Evolutionary conservation across 306 rosid species (phyloP).

Genomic region (Hippophae gyantsensis): DNA sequence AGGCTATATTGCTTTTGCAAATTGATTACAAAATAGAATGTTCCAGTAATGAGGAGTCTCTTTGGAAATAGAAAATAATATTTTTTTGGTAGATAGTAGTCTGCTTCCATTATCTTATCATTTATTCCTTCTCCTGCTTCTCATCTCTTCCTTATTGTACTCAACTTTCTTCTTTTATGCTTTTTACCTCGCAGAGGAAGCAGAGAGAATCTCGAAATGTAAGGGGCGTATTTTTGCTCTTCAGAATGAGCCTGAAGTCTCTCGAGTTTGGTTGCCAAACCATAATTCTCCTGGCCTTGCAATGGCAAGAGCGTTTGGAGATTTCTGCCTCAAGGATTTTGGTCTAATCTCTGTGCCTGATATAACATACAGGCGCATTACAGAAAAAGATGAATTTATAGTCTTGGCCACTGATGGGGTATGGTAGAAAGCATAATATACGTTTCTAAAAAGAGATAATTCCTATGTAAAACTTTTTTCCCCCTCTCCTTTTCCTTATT

Average conservation of each 20-base stretch:
- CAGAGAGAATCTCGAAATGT: constrained; percentile 53
- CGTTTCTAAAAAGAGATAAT: neutral
- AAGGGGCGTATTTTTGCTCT: constrained; percentile 80
- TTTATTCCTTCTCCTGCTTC: neutral
- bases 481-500: neutral
- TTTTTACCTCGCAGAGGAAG: constrained; percentile 45
- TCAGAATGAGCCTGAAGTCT: constrained; percentile 40
- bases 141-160: neutral
- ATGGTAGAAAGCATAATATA: neutral
- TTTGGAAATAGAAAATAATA: no score
- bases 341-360: constrained; percentile 78
- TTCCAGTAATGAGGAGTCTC: no score
- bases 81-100: no score
- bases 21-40: no score
- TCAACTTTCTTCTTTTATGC: neutral
- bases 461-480: neutral
- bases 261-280: constrained; percentile 79
- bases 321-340: constrained; percentile 66
- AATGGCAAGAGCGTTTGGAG: constrained; percentile 88
- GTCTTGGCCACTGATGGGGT: constrained; percentile 92
- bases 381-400: constrained; percentile 60
- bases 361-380: constrained; percentile 34
- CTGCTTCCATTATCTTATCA: neutral
- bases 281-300: constrained; percentile 78
- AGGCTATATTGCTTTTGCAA: no score